A percentile compares a stretch with the other conserved stretches of the same genome.
phyloP scores from a whole-genome alignment of 2,329 filamentous ascomycete species.

The Botrytis squamosa region DNA sequence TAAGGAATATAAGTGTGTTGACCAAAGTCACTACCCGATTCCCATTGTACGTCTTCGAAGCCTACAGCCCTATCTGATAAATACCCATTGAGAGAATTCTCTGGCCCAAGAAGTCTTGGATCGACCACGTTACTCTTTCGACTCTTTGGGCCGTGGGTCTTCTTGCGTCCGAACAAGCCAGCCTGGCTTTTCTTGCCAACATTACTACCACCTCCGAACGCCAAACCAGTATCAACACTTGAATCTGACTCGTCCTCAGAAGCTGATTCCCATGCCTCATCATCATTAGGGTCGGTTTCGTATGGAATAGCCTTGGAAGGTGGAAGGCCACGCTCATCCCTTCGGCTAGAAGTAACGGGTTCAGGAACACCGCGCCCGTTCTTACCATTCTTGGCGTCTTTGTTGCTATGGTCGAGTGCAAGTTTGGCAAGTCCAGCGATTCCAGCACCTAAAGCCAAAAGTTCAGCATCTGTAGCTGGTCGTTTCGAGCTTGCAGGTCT shows the following conservation, averaged over 20 bases:
- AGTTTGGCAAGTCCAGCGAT: conserved; percentile 48
- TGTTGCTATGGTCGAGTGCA: conserved; percentile 42
- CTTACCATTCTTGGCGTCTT: conserved; percentile 40
- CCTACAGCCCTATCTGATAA: conserved; percentile 54
- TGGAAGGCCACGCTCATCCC: conserved; percentile 31
- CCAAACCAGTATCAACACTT: conserved; percentile 57
- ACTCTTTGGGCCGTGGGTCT: conserved; percentile 35
- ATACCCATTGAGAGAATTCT: conserved; percentile 59
- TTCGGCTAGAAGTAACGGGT: conserved; percentile 23
- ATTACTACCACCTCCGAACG: conserved; percentile 52
- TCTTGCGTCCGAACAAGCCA: conserved; percentile 36
- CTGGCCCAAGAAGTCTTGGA: conserved; percentile 57
- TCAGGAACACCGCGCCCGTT: conserved; percentile 23
- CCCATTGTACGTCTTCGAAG: conserved; percentile 46
- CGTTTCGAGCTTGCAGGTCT: conserved; percentile 15
- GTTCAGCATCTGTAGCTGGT: conserved; percentile 45
- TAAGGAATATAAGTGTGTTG: conserved; percentile 23
- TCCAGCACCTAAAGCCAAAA: conserved; percentile 48
- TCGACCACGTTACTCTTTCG: conserved; percentile 55
- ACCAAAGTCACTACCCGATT: conserved; percentile 36
- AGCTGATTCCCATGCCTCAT: conserved; percentile 60
- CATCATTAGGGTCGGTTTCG: conserved; percentile 41
- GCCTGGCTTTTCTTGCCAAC: conserved; percentile 33
- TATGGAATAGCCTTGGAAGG: conserved; percentile 36
- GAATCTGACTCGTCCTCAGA: conserved; percentile 52